These are phyloP conservation scores for Yamadazyma jaroonii DNA, from an alignment of 1,139 yeast genomes.

Conservation along the genomic window DNA sequence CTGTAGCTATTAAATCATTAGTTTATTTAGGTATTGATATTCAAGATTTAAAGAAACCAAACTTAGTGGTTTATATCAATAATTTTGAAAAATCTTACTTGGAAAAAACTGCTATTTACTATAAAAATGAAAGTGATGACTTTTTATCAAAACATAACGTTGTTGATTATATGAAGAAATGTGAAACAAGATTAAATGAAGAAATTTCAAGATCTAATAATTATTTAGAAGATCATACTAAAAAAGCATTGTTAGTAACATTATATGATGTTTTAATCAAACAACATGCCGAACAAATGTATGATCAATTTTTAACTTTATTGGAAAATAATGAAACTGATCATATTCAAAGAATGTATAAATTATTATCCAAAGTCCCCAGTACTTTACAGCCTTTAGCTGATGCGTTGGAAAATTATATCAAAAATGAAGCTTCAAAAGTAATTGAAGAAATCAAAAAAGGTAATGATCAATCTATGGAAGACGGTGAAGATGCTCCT, in stretches of 20 bases:
- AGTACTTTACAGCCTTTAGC: constrained; percentile 77
- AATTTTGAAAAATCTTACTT: constrained; percentile 78
- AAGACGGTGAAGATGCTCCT: constrained; percentile 19
- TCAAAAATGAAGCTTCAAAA: constrained; percentile 68
- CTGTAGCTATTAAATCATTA: constrained; percentile 79
- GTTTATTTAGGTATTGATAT: constrained; percentile 74
- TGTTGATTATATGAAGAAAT: constrained; percentile 86
- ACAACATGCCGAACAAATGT: constrained; percentile 74
- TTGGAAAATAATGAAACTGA: constrained; percentile 74
- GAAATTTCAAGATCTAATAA: constrained; percentile 77
- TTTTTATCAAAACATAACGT: constrained; percentile 75
- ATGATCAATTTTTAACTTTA: constrained; percentile 69
- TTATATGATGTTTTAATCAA: constrained; percentile 75
- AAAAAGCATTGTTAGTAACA: constrained; percentile 69
- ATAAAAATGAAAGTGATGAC: constrained; percentile 63
- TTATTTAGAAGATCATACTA: constrained; percentile 85
- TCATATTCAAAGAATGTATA: constrained; percentile 79
- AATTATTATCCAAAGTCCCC: constrained; percentile 70
- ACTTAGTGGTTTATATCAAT: constrained; percentile 75
- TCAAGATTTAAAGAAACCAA: constrained; percentile 82
- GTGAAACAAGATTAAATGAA: constrained; percentile 76
- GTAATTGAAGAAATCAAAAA: constrained; percentile 65
- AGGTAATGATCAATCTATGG: constrained; percentile 27
- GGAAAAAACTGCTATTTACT: constrained; percentile 70
- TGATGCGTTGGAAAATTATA: constrained; percentile 67